Evolutionary conservation across 2,329 filamentous ascomycete genomes (phyloP).

Genomic region (Ophioceras dolichostomum): DNA sequence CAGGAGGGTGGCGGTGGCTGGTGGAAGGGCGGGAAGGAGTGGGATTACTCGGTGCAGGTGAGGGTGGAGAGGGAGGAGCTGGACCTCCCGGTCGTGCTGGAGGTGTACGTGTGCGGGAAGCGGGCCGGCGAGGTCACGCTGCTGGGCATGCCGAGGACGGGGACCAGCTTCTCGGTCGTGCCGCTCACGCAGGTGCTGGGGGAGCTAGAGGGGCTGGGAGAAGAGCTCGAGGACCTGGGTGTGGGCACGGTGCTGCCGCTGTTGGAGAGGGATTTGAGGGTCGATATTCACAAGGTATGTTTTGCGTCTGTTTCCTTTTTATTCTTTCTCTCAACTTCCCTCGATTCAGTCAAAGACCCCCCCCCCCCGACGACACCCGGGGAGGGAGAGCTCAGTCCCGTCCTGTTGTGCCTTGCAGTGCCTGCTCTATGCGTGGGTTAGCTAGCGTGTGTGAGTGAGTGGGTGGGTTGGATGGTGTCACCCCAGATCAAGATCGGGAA

Average conservation of each 20-base stretch:
- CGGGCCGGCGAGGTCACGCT: slow-evolving; percentile 20
- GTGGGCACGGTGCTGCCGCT: slow-evolving; percentile 21
- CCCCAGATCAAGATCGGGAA: too few species aligned
- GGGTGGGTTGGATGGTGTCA: too few species aligned
- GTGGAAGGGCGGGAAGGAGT: not conserved
- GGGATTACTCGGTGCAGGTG: slow-evolving; percentile 23
- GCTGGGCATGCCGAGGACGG: slow-evolving; percentile 22
- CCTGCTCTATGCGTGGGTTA: too few species aligned
- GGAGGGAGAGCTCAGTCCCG: too few species aligned
- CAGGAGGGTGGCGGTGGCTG: too few species aligned
- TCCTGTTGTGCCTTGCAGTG: too few species aligned
- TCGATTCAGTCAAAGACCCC: too few species aligned
- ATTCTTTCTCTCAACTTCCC: not conserved
- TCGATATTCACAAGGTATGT: slow-evolving; percentile 13
- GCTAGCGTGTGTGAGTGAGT: too few species aligned
- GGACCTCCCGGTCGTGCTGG: slow-evolving; percentile 22
- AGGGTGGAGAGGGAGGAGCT: slow-evolving; percentile 23
- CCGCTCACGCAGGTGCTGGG: slow-evolving; percentile 13
- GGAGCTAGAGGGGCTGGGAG: slow-evolving; percentile 1
- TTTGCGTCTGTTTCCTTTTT: not conserved
- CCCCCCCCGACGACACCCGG: too few species aligned
- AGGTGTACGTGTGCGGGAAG: slow-evolving; percentile 16
- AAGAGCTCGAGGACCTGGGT: too few species aligned
- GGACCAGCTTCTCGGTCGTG: slow-evolving; percentile 18
- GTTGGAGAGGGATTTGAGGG: slow-evolving; percentile 13